Base-by-base conservation (phyloP, 2,329 filamentous ascomycete genomes). In the Penicillium italicum region DNA sequence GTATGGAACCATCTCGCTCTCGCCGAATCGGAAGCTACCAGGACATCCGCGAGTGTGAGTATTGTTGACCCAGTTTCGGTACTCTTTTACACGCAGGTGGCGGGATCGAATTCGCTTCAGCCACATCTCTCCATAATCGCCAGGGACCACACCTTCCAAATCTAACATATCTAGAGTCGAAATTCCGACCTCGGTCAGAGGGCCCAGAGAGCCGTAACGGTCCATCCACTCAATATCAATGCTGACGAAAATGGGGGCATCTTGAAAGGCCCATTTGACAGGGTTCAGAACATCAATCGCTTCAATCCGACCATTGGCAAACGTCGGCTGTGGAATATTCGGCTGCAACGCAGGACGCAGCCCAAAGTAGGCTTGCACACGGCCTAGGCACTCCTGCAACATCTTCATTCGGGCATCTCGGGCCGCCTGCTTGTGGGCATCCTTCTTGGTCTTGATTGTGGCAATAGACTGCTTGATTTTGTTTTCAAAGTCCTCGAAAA, bases 211-310 rank as follows among this genome's bases (percentile, higher is more conserved):
- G 12, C 85, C 82, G 42, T 83, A 78, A 22, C 76, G 74, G 71
- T 99, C 94, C 55, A 86, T 90, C 1, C 87, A 85, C 72, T 99
- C 94, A 31, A 94, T 77, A 65, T 99, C 94, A 42, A 97, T 79
- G 59, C 83, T 85, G 56, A 96, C 78, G 63, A 97, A 88, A 8
- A 95, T 79, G 0, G 84, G 80, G n/a, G 80, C 76, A 11, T 72
- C 66, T 28, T 85, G 82, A 49, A 80, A 79, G 0, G 70, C 56
- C 56, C 78, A 80, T 0, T 28, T 49, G 24, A 24, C 36, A 9
- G 42, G 78, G 78, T 2, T 73, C 72, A 0, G 76, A 72, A 80
- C 64, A 66, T 83, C 73, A 37, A 85, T 66, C 2, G 65, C 69
- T 28, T 18, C 8, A 3, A 55, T 18, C 16, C 51, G 33, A 6